Percentiles rank a stretch among this genome's conserved stretches.
These are phyloP conservation scores for Rhododendron henanense DNA, from an alignment of 148 eudicot genomes.

Conservation along the genomic window DNA sequence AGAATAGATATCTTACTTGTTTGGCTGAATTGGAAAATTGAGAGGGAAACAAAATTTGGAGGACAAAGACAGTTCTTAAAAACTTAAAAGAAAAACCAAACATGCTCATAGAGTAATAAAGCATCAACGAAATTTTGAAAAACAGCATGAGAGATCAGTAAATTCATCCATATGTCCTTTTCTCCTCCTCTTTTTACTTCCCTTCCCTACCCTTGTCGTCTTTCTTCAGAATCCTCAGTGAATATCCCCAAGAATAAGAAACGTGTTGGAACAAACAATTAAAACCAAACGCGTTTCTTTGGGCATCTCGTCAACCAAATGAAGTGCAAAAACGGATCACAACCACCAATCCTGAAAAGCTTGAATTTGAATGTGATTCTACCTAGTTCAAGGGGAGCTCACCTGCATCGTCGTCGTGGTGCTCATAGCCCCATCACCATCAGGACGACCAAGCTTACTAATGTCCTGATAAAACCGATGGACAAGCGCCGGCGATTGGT, in stretches of 20 bases:
- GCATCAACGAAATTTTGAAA: background rate
- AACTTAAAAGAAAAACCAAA: background rate
- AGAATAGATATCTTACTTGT: background rate
- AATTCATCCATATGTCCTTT: background rate
- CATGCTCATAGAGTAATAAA: background rate
- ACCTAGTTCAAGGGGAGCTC: conserved; percentile 8
- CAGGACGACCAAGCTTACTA: conserved; percentile 68
- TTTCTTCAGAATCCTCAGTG: background rate
- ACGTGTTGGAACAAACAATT: background rate
- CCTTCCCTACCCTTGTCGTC: background rate
- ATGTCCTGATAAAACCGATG: conserved; percentile 67
- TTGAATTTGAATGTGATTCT: background rate
- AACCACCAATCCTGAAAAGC: background rate
- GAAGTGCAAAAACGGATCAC: background rate
- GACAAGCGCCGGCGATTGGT: conserved; percentile 62
- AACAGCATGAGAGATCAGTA: background rate
- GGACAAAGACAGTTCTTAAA: background rate
- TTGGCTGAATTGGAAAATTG: background rate
- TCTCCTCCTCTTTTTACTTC: background rate
- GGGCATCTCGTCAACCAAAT: background rate
- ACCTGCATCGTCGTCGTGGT: conserved; percentile 73
- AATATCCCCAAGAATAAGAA: background rate
- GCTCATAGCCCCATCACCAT: conserved; percentile 45
- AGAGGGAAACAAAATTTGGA: background rate
- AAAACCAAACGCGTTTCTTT: background rate